Evolutionary conservation across 1,284 basidiomycete genomes (phyloP).

Genomic region (Sphagnurus paluster): DNA sequence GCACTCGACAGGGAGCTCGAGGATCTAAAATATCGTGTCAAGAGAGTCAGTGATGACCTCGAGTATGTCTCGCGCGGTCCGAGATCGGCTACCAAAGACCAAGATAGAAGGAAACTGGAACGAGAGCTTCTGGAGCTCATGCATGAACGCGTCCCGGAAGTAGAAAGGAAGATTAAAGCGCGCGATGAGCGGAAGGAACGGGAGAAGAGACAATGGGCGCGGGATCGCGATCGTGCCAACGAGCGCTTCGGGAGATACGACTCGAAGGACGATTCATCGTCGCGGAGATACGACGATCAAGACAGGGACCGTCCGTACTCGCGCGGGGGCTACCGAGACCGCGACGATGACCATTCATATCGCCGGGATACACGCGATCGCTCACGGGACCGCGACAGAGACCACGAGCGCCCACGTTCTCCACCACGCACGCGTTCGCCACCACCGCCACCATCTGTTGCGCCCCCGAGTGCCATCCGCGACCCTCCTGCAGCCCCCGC

Average conservation of each 20-base stretch:
- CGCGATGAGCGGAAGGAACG: conserved; percentile 75
- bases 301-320: conserved; percentile 36
- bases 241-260: conserved; percentile 73
- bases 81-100: conserved; percentile 74
- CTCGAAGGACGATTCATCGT: conserved; percentile 28
- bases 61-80: conserved; percentile 87
- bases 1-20: conserved; percentile 88
- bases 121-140: conserved; percentile 85
- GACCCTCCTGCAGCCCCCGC: conserved; percentile 49
- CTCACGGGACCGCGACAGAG: conserved; percentile 35
- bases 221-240: conserved; percentile 86
- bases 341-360: conserved; percentile 15
- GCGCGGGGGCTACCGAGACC: conserved; percentile 23
- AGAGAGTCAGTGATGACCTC: conserved; percentile 90
- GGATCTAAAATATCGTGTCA: conserved; percentile 85
- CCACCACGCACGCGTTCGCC: conserved; percentile 46
- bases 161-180: conserved; percentile 85
- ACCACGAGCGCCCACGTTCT: conserved; percentile 45
- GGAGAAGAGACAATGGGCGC: conserved; percentile 77
- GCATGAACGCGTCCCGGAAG: conserved; percentile 91
- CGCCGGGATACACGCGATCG: conserved; percentile 20
- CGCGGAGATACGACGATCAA: conserved; percentile 30
- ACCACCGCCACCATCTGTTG: conserved; percentile 47
- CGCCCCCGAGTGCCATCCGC: conserved; percentile 34
- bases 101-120: conserved; percentile 87